Conservation (phyloP, 2,329 filamentous ascomycete genomes). For the Myotisia sp. region DNA sequence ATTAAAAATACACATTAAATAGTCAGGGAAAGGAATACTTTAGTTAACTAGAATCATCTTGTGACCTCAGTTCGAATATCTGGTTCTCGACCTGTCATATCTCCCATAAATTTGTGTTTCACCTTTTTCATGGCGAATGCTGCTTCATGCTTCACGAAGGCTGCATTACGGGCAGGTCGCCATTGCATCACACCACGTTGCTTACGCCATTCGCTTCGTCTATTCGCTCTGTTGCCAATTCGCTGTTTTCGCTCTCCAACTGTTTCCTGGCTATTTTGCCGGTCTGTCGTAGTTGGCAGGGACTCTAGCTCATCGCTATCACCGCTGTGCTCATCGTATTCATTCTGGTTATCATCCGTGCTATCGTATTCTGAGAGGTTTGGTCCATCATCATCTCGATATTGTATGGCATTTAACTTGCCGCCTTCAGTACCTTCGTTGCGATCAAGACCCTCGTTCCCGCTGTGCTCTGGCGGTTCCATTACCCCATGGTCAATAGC, state of each 20-base stretch:
- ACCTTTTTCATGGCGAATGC: conserved; percentile 63
- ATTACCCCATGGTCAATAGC: background rate
- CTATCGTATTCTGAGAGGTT: background rate
- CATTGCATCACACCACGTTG: conserved; percentile 91
- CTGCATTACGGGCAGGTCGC: conserved; percentile 71
- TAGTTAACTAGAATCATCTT: background rate
- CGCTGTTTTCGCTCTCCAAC: conserved; percentile 11
- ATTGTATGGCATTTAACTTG: background rate
- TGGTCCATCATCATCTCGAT: no score
- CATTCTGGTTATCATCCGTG: background rate
- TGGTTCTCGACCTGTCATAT: conserved; percentile 65
- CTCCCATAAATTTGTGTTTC: conserved; percentile 57
- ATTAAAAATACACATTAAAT: no score
- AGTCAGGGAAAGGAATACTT: no score
- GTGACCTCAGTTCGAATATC: conserved; percentile 65
- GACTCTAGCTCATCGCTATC: conserved; percentile 3
- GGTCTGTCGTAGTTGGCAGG: conserved; percentile 4
- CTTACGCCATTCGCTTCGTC: conserved; percentile 54
- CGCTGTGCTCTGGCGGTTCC: no score
- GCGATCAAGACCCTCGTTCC: background rate
- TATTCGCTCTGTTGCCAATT: conserved; percentile 24
- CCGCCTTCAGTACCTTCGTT: background rate
- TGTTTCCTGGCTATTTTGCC: conserved; percentile 9
- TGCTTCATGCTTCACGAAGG: conserved; percentile 79
- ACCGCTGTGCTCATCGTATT: conserved; percentile 9